Percentiles rank a stretch among this genome's conserved stretches.
These are phyloP conservation scores for Lobosporangium transversale DNA, from an alignment of 192 early-diverging fungal species.

Conservation along the genomic window DNA sequence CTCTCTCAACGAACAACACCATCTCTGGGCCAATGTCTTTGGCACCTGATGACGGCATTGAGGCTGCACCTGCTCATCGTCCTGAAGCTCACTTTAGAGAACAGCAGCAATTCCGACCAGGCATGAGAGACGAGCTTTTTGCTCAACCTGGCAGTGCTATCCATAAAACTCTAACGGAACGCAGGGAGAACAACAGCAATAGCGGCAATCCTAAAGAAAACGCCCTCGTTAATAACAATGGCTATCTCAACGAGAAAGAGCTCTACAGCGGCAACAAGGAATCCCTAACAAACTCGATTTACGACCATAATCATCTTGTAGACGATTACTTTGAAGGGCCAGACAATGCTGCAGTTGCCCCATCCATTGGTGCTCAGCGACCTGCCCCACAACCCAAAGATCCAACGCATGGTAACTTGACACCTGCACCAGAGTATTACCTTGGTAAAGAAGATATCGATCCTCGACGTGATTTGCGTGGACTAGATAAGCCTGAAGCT, in stretches of 20 bases:
- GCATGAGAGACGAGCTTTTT: conserved; percentile 47
- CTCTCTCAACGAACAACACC: background rate
- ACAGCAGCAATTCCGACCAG: conserved; percentile 45
- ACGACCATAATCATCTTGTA: conserved; percentile 24
- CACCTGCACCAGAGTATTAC: conserved; percentile 39
- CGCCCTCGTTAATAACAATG: background rate
- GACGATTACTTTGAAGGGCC: conserved; percentile 25
- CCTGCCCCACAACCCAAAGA: conserved; percentile 25
- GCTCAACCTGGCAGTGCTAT: conserved; percentile 18
- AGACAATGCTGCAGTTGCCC: background rate
- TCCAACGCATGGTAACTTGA: conserved; percentile 36
- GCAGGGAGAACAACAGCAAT: conserved; percentile 4
- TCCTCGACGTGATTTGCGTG: conserved; percentile 41
- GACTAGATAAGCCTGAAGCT: conserved; percentile 10
- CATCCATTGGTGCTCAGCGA: conserved; percentile 27
- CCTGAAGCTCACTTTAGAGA: conserved; percentile 46
- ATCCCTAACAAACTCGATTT: background rate
- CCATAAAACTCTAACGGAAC: conserved; percentile 6
- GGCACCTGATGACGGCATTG: conserved; percentile 26
- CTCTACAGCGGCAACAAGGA: background rate
- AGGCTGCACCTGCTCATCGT: conserved; percentile 16
- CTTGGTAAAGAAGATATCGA: conserved; percentile 49
- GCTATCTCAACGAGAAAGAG: conserved; percentile 1
- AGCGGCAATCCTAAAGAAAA: conserved; percentile 1
- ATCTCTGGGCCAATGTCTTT: conserved; percentile 46